Base-by-base conservation (phyloP, 306 rosid species). In the Trifolium dubium region DNA sequence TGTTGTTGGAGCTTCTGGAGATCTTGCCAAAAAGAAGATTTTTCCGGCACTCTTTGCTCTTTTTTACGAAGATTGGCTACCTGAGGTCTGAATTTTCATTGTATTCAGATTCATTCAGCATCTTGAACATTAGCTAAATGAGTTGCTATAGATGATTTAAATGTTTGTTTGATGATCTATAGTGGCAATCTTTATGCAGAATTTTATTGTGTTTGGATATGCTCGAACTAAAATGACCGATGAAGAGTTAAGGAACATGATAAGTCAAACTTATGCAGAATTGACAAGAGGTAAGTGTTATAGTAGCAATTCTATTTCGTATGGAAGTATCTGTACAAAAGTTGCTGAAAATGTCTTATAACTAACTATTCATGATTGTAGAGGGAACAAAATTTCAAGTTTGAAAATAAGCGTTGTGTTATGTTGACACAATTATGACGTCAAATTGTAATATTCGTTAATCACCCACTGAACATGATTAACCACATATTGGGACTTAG, bases 31-130 rank as follows among this genome's bases (percentile, higher is more conserved):
- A 74, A 91, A 93, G 91, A 93, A 93, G 87, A 93, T 93, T 34
- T 93, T 93, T 79, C 97, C 98, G 14, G 98, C 98, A 6, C 97
- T 93, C 65, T 93, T 93, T 77, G 98, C 98, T 46, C 96, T 93
- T 59, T 93, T 80, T 62, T 93, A 93, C 60, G 98, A 93, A 76
- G 96, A 86, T 88, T 93, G 85, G 72, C 84, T 91, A 51, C 98
- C 97, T 17, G 80, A 91, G 97, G 97, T 93, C 64, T 44, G 10
- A 31, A 66, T 77, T 79, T 23, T 53, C 17, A 29, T 67, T 7
- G 76, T 47, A 62, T 41, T 43, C 6, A 32, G 28, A 72, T 80
- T 64, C 43, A 47, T 10, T 46, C 39, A 44, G 61, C 10, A 72
- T 19, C 63, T 39, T 61, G 46, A 61, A 67, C 40, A 1, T 60